Percentiles rank a stretch among this genome's conserved stretches.
phyloP scores from a whole-genome alignment of 129 eudicot genomes.

The Helianthus annuus region HanXRQr2.0-SUNRISE NC_035443.2:25730525-25731024 shows the following conservation, averaged over 20 bases:
- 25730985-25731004: too few relatives aligned
- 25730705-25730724: neutral
- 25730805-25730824: neutral
- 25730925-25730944: too few relatives aligned
- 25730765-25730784: neutral
- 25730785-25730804: neutral
- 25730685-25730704: neutral
- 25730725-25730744: neutral
- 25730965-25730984: too few relatives aligned
- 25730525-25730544: slow-evolving; percentile 84
- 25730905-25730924: too few relatives aligned
- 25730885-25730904: too few relatives aligned
- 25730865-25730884: too few relatives aligned
- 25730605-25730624: neutral
- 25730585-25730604: neutral
- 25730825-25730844: neutral
- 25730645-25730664: neutral
- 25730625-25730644: neutral
- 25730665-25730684: neutral
- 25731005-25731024: too few relatives aligned
- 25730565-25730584: neutral
- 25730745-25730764: neutral
- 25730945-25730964: too few relatives aligned
- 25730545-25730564: slow-evolving; percentile 48
- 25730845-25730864: neutral